Evolutionary conservation across 352 stramenopile genomes (phyloP).

Genomic region (Globisporangium megalacanthum): DNA sequence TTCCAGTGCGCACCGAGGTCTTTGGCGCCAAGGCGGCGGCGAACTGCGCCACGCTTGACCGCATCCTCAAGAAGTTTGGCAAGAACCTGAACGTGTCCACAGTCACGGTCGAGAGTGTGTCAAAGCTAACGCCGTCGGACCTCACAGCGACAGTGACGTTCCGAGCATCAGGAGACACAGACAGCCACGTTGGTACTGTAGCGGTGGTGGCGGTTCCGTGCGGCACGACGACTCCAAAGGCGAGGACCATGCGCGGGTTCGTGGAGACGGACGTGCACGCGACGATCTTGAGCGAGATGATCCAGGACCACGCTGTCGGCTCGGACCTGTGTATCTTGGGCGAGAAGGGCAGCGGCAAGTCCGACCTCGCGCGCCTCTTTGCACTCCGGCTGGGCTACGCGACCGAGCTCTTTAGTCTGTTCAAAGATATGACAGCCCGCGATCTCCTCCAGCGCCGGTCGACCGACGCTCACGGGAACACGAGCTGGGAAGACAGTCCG

Average conservation of each 20-base stretch:
- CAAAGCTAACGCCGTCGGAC: constrained; percentile 19
- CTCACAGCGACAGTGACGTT: constrained; percentile 22
- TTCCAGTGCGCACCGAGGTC: constrained; percentile 48
- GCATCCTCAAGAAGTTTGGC: constrained; percentile 49
- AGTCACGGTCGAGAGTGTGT: constrained; percentile 34
- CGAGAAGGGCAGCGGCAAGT: constrained; percentile 83
- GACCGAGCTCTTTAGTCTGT: constrained; percentile 89
- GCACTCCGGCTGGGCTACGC: constrained; percentile 72
- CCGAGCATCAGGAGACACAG: not conserved
- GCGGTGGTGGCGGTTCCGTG: constrained; percentile 28
- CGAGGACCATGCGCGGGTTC: constrained; percentile 30
- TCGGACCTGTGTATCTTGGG: constrained; percentile 79
- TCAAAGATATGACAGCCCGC: constrained; percentile 91
- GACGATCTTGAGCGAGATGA: constrained; percentile 53
- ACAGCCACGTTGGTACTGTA: constrained; percentile 10
- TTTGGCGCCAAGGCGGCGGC: constrained; percentile 30
- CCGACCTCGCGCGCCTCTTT: constrained; percentile 59
- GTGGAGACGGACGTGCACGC: constrained; percentile 55
- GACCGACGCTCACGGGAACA: constrained; percentile 86
- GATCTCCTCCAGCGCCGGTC: constrained; percentile 89
- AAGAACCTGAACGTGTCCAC: constrained; percentile 17
- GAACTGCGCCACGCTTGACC: constrained; percentile 45
- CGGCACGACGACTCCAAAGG: constrained; percentile 27
- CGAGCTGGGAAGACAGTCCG: constrained; percentile 90
- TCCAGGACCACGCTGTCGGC: constrained; percentile 73